Evolutionary conservation across 2,329 filamentous ascomycete genomes (phyloP).

Genomic region (Aureobasidium melanogenum): DNA sequence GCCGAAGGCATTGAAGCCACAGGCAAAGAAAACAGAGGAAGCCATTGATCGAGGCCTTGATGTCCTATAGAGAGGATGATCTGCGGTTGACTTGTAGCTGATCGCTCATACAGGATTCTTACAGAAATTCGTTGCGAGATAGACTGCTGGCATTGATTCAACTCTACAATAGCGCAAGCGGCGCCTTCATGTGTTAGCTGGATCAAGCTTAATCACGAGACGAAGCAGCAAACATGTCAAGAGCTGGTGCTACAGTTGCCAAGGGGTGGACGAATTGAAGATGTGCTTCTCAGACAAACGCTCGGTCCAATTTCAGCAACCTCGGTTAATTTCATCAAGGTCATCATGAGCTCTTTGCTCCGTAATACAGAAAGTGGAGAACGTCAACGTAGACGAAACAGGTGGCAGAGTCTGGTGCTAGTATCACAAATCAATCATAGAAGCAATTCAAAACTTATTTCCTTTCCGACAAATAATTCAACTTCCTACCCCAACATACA

Average conservation of each 20-base stretch:
- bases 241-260: not conserved
- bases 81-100: not conserved
- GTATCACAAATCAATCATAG: not conserved
- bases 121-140: not conserved
- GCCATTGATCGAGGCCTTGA: not conserved
- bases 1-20: constrained; percentile 11
- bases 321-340: not conserved
- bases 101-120: not conserved
- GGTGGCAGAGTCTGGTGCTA: not conserved
- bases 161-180: not conserved
- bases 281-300: not conserved
- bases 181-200: not conserved
- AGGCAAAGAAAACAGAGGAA: not conserved
- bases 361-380: not conserved
- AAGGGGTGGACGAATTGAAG: not conserved
- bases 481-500: not conserved
- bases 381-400: not conserved
- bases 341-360: not conserved
- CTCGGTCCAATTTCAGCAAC: not conserved
- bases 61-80: not conserved
- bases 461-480: not conserved
- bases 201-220: not conserved
- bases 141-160: not conserved
- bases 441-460: not conserved
- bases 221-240: not conserved